Evolutionary conservation across 2,329 filamentous ascomycete species (phyloP), one percentile per base, ranked within the genome.

Genomic region (Colletotrichum filicis): DNA sequence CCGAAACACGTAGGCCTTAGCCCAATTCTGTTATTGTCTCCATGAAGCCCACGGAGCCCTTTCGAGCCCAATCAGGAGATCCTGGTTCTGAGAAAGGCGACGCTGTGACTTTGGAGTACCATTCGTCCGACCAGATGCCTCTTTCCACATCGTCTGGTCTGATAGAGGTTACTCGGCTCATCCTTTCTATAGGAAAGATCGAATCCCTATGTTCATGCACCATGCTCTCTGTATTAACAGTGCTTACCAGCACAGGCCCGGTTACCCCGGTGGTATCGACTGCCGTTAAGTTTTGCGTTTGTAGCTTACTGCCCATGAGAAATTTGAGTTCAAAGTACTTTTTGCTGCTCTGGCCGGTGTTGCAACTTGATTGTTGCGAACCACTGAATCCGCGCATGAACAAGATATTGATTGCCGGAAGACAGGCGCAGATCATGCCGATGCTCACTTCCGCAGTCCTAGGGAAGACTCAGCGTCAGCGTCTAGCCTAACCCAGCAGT

Each of bases 361-460:
- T 37, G 0, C 7, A 8, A 16, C 35, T 70, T 4, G 66, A 61
- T 4, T 58, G 32, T 14, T 26, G 37, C 4, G 60, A 52, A 2
- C 32, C n/a, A 14, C 57, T 14, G 35, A 9, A 14, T 2, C 66
- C 16, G 12, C 28, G 66, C 35, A 37, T 66, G 3, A 73, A 12
- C 12, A 73, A 7, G 5, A 73, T 70, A 42, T 77, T 80, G 22
- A 77, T 64, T n/a, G 79, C 77, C 0, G 79, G 80, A 1, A 81
- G 73, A 53, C 80, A 81, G 2, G 79, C 75, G 65, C 79, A 81
- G 24, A 81, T 80, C 19, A 81, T 75, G 3, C 79, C 80, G 24
- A 81, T 78, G 26, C 78, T 79, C 0, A 76, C 75, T 60, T 81
- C 80, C 26, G 80, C 80, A 42, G 81, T 81, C 19, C 71, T 73